phyloP scores from a whole-genome alignment of 257 asterid genomes.

The Solanum chaucha region DNA sequence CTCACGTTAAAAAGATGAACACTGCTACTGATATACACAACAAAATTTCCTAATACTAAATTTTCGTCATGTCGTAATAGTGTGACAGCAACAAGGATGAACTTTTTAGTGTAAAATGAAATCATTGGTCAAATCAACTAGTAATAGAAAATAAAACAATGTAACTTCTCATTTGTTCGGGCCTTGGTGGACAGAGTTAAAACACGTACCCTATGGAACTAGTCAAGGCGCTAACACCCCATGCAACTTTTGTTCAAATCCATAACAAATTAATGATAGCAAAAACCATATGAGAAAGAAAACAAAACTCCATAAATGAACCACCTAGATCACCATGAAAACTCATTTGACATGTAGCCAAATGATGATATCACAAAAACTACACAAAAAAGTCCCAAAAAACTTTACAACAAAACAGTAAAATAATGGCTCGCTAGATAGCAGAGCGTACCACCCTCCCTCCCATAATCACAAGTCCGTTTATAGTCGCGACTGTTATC shows the following conservation, averaged over 20 bases:
- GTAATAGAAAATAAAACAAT: neutral
- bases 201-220: neutral
- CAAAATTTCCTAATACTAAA: neutral
- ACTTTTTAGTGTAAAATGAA: neutral
- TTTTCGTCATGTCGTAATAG: neutral
- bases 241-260: neutral
- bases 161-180: neutral
- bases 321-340: neutral
- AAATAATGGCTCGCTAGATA: neutral
- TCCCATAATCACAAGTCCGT: neutral
- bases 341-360: neutral
- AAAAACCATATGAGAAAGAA: neutral
- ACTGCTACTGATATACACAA: neutral
- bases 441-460: neutral
- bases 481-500: neutral
- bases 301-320: neutral
- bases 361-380: neutral
- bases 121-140: neutral
- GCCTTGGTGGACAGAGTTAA: neutral
- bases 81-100: neutral
- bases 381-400: neutral
- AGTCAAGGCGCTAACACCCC: neutral
- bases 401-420: neutral
- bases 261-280: neutral
- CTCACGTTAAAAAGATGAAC: neutral